Percentiles rank a stretch among this genome's conserved stretches.
phyloP scores from a whole-genome alignment of 805 yeast genomes.

The Yarrowia keelungensis region DNA sequence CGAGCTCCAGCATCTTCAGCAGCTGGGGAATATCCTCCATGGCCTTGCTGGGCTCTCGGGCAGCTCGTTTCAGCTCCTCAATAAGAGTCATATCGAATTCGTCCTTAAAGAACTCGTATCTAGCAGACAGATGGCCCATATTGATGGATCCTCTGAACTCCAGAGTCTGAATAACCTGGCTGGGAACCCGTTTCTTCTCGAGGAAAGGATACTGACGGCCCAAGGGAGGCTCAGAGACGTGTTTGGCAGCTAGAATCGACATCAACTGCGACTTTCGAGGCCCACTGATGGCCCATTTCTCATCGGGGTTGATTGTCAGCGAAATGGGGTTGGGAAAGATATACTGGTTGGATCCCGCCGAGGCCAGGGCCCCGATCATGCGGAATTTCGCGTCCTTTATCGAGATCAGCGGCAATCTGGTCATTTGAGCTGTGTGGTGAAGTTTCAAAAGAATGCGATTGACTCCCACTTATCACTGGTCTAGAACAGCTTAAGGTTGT shows the following conservation, averaged over 20 bases:
- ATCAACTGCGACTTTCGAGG: conserved; percentile 63
- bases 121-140: conserved; percentile 79
- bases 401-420: conserved; percentile 29
- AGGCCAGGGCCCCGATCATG: conserved; percentile 16
- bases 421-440: conserved; percentile 6
- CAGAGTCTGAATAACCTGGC: conserved; percentile 55
- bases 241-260: conserved; percentile 62
- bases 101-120: conserved; percentile 88
- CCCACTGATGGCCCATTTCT: conserved; percentile 65
- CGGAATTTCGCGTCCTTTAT: conserved; percentile 34
- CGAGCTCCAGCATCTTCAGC: conserved; percentile 60
- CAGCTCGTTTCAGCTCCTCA: conserved; percentile 61
- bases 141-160: conserved; percentile 58
- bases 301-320: conserved; percentile 52
- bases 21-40: conserved; percentile 46
- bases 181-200: conserved; percentile 54
- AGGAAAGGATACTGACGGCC: conserved; percentile 64
- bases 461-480: conserved; percentile 14
- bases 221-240: conserved; percentile 59
- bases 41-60: conserved; percentile 53
- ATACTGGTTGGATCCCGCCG: conserved; percentile 8
- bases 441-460: background rate
- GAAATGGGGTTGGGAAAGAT: conserved; percentile 55
- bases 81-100: conserved; percentile 76
- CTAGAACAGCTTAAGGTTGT: conserved; percentile 18